A percentile compares a stretch with the other conserved stretches of the same genome.
Evolutionary conservation across 2,329 filamentous ascomycete species (phyloP).

Genomic region (Trichoderma pleuroti): DNA sequence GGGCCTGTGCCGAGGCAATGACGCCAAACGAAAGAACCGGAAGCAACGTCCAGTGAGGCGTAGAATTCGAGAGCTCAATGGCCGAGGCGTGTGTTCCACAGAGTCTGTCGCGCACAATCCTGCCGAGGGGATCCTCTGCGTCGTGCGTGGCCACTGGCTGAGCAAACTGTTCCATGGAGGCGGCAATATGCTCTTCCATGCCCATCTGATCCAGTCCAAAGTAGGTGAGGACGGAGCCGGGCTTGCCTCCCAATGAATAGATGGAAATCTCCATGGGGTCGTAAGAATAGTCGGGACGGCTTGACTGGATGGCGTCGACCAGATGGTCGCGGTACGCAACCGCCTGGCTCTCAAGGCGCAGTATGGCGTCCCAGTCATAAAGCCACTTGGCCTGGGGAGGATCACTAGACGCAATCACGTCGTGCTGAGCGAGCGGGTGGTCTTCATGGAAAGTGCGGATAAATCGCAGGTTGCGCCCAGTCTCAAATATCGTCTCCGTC

Average conservation of each 20-base stretch:
- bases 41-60: constrained; percentile 56
- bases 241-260: background rate
- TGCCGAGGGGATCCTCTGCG: constrained; percentile 37
- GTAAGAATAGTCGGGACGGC: background rate
- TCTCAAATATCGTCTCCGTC: constrained; percentile 71
- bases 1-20: constrained; percentile 69
- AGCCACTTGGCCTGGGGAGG: constrained; percentile 64
- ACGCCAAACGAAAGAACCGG: constrained; percentile 74
- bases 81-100: constrained; percentile 28
- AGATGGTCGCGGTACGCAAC: constrained; percentile 33
- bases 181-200: constrained; percentile 46
- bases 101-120: constrained; percentile 40
- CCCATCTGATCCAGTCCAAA: constrained; percentile 47
- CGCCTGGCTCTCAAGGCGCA: constrained; percentile 59
- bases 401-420: constrained; percentile 42
- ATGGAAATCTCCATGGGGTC: background rate
- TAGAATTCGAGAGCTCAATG: constrained; percentile 33
- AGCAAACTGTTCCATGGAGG: constrained; percentile 47
- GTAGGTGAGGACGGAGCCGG: background rate
- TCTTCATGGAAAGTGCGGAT: constrained; percentile 66
- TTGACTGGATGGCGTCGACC: constrained; percentile 24
- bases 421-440: constrained; percentile 61
- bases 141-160: constrained; percentile 29
- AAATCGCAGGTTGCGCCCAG: constrained; percentile 71
- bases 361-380: constrained; percentile 68